phyloP scores from a whole-genome alignment of 2,329 filamentous ascomycete genomes.

The Microcyclospora tardicrescens region DNA sequence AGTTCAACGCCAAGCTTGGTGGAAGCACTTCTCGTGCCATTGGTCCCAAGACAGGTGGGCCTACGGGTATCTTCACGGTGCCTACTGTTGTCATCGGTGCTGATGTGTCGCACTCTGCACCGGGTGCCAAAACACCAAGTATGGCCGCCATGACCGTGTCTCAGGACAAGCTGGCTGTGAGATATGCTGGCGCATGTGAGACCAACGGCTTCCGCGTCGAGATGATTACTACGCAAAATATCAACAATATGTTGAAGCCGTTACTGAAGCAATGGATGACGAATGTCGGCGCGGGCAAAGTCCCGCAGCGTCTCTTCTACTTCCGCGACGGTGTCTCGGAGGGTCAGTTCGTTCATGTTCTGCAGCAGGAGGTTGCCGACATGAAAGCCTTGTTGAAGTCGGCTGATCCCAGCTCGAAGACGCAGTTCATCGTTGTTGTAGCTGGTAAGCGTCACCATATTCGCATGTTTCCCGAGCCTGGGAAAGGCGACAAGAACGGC shows the following conservation, averaged over 20 bases:
- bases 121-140: constrained; percentile 53
- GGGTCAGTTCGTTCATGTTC: constrained; percentile 67
- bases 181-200: constrained; percentile 67
- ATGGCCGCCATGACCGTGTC: constrained; percentile 81
- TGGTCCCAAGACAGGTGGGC: constrained; percentile 21
- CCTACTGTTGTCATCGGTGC: constrained; percentile 78
- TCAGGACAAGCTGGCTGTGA: constrained; percentile 54
- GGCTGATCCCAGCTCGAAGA: constrained; percentile 25
- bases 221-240: constrained; percentile 56
- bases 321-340: constrained; percentile 88
- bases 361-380: constrained; percentile 62
- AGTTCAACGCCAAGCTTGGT: constrained; percentile 90
- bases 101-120: constrained; percentile 75
- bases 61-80: constrained; percentile 22
- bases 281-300: constrained; percentile 38
- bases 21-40: constrained; percentile 54
- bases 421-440: constrained; percentile 73
- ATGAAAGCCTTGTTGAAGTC: constrained; percentile 44
- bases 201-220: constrained; percentile 75
- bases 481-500: constrained; percentile 56
- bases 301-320: constrained; percentile 70
- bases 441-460: constrained; percentile 92
- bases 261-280: constrained; percentile 49
- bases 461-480: constrained; percentile 68
- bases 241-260: constrained; percentile 52